These are phyloP conservation scores for Daldinia decipiens DNA, from an alignment of 495 filamentous ascomycete genomes.

Conservation along the genomic window DNA sequence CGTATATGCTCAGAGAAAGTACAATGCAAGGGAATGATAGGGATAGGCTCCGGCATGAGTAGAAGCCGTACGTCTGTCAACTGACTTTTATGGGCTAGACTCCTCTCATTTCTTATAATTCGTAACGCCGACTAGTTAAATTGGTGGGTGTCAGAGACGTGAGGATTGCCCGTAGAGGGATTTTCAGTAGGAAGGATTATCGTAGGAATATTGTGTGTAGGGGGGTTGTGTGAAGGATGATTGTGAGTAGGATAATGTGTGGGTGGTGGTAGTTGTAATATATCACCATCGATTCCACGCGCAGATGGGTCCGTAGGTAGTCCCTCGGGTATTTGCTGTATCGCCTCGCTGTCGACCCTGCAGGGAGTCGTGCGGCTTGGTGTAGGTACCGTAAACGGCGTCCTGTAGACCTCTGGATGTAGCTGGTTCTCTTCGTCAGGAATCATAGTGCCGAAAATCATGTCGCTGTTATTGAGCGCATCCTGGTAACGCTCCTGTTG, in stretches of 20 bases:
- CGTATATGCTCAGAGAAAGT: background rate
- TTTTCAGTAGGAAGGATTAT: no score
- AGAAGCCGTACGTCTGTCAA: background rate
- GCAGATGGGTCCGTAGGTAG: slow-evolving; percentile 1
- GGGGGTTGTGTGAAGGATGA: background rate
- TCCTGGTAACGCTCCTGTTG: slow-evolving; percentile 30
- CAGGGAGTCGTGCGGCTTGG: background rate
- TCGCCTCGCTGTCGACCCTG: background rate
- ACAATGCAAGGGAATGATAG: background rate
- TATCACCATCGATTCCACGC: slow-evolving; percentile 1
- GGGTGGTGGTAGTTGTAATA: slow-evolving; percentile 7
- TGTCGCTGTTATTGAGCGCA: slow-evolving; percentile 32
- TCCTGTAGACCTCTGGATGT: slow-evolving; percentile 30
- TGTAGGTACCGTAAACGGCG: slow-evolving; percentile 34
- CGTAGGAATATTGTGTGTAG: background rate
- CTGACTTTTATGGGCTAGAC: background rate
- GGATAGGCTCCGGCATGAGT: background rate
- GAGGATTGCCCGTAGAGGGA: background rate
- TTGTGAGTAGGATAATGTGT: background rate
- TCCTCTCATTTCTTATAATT: background rate
- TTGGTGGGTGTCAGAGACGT: slow-evolving; percentile 1
- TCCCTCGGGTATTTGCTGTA: background rate
- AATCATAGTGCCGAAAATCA: slow-evolving; percentile 34
- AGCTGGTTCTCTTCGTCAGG: slow-evolving; percentile 41
- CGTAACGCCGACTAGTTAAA: background rate